Evolutionary conservation across 148 eudicot species (phyloP).

Genomic region (Rhododendron griersonianum): DNA sequence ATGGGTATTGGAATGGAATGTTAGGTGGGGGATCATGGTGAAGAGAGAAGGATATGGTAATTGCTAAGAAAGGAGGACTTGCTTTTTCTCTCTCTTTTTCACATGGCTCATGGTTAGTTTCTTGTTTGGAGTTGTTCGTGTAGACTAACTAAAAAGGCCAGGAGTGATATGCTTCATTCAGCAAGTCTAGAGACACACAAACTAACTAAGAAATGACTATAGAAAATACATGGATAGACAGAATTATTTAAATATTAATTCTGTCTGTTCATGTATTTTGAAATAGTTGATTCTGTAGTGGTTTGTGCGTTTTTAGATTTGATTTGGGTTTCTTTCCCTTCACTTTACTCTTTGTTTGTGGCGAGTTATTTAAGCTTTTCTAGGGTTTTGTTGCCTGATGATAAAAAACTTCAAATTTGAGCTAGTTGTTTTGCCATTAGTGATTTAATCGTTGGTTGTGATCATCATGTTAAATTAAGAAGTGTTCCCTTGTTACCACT

Average conservation of each 20-base stretch:
- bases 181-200: not conserved
- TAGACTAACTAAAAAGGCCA: not conserved
- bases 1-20: constrained; percentile 32
- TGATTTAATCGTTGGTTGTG: not conserved
- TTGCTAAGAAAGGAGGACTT: not conserved
- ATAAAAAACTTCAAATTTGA: not conserved
- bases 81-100: not conserved
- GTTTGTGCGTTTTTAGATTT: not conserved
- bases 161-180: not conserved
- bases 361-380: not conserved
- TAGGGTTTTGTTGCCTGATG: not conserved
- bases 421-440: not conserved
- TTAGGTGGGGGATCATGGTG: constrained; percentile 28
- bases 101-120: not conserved
- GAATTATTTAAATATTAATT: not conserved
- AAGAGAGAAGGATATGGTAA: not conserved
- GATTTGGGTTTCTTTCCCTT: not conserved
- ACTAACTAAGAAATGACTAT: not conserved
- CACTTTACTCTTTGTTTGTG: not conserved
- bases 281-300: not conserved
- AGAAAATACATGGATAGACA: constrained; percentile 1
- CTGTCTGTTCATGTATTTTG: not conserved
- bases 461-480: not conserved
- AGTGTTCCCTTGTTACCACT: not conserved
- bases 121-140: constrained; percentile 8